Conservation (phyloP, 805 yeast genomes). For the Yarrowia sp. region DNA sequence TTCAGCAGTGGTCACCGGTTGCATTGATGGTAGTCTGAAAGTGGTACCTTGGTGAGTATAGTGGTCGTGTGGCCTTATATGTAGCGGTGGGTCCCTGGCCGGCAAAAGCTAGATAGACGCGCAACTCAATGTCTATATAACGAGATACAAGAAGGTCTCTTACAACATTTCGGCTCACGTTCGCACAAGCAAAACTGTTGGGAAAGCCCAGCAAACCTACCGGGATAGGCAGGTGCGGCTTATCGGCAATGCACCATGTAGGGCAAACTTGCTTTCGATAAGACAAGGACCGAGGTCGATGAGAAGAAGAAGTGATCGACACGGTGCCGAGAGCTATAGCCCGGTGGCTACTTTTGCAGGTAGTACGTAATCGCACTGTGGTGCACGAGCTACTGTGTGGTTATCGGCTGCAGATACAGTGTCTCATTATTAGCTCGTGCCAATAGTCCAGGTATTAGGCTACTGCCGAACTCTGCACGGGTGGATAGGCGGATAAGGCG, state of each 20-base stretch:
- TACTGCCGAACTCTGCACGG: not conserved
- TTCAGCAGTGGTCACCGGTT: constrained; percentile 16
- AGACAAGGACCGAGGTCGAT: not conserved
- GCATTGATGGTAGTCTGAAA: not conserved
- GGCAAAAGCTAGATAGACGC: constrained; percentile 14
- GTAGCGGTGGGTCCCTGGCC: constrained; percentile 9
- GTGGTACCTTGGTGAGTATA: no score
- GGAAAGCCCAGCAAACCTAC: constrained; percentile 35
- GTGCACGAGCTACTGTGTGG: not conserved
- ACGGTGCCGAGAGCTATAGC: not conserved
- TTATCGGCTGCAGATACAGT: not conserved
- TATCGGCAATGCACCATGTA: constrained; percentile 11
- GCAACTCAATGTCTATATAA: constrained; percentile 25
- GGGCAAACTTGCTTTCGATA: constrained; percentile 15
- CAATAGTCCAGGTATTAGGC: not conserved
- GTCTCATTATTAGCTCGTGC: constrained; percentile 1
- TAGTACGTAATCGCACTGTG: no score
- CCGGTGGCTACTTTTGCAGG: no score
- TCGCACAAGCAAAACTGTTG: constrained; percentile 8
- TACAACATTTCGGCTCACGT: not conserved
- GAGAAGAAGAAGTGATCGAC: not conserved
- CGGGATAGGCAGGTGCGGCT: constrained; percentile 24
- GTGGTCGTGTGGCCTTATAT: constrained; percentile 29
- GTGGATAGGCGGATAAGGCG: constrained; percentile 13
- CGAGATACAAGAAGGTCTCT: not conserved